Evolutionary conservation across 371 early-diverging fungal genomes (phyloP).

Genomic region (Entomophthora muscae): DNA sequence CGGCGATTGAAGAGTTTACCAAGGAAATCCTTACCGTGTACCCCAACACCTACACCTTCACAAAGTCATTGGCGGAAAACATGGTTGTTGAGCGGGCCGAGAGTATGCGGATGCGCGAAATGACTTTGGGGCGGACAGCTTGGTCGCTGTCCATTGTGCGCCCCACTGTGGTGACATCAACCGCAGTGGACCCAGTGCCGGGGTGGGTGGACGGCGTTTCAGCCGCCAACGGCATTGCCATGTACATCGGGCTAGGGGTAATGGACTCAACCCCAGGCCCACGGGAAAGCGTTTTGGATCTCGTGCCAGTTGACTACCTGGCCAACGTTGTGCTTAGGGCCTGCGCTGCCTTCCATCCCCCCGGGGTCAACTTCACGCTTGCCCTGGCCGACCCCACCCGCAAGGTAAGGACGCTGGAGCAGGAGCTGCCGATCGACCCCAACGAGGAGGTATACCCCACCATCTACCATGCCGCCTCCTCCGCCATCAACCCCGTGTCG

Average conservation of each 20-base stretch:
- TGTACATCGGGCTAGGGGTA: constrained; percentile 11
- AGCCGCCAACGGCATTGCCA: constrained; percentile 23
- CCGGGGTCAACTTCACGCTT: constrained; percentile 16
- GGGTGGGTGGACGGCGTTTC: constrained; percentile 49
- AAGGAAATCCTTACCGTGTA: constrained; percentile 19
- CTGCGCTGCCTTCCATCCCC: constrained; percentile 1
- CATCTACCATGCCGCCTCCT: constrained; percentile 17
- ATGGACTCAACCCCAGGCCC: constrained; percentile 14
- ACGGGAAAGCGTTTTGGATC: constrained; percentile 14
- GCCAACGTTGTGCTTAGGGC: background rate
- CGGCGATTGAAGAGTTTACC: constrained; percentile 14
- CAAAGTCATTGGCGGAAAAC: constrained; percentile 36
- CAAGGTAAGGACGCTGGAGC: background rate
- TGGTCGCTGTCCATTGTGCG: constrained; percentile 30
- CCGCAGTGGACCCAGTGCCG: constrained; percentile 29
- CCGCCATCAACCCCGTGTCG: constrained; percentile 15
- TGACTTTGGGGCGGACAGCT: constrained; percentile 10
- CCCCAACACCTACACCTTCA: constrained; percentile 29
- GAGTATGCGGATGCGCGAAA: constrained; percentile 18
- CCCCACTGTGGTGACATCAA: constrained; percentile 29
- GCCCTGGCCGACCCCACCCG: constrained; percentile 12
- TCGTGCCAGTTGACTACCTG: constrained; percentile 9
- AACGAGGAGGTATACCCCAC: constrained; percentile 6
- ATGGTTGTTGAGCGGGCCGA: constrained; percentile 23
- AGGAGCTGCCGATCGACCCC: constrained; percentile 1